These are phyloP conservation scores for Kregervanrija delftensis DNA, from an alignment of 805 yeast species.

Conservation along the genomic window DNA sequence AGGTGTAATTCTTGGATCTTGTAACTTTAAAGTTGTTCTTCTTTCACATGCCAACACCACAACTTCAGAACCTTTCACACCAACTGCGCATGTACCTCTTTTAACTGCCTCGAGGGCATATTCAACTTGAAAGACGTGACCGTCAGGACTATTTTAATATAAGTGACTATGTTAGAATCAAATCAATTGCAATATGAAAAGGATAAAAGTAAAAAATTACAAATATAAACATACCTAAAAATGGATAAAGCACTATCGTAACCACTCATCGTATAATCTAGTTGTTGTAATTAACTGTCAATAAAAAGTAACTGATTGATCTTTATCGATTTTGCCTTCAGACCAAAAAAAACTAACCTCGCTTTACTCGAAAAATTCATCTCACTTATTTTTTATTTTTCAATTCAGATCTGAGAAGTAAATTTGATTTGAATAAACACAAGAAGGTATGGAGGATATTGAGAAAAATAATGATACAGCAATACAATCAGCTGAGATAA, in stretches of 20 bases:
- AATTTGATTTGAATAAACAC: no score
- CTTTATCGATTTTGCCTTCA: no score
- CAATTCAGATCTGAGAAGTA: no score
- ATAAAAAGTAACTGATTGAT: no score
- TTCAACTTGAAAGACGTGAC: conserved; percentile 98
- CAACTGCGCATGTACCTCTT: conserved; percentile 97
- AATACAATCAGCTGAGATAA: no score
- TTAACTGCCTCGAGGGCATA: conserved; percentile 97
- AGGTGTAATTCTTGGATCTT: conserved; percentile 95
- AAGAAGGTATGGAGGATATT: no score
- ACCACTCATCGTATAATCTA: conserved; percentile 69
- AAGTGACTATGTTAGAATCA: neutral
- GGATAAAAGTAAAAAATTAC: neutral
- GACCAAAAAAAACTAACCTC: no score
- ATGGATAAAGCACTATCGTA: conserved; percentile 98
- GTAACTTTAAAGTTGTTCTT: conserved; percentile 89
- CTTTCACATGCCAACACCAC: conserved; percentile 97
- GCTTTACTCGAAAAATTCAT: no score
- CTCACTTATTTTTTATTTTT: no score
- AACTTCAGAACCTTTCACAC: conserved; percentile 81
- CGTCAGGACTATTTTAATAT: conserved; percentile 68
- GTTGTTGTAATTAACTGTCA: neutral
- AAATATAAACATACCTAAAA: conserved; percentile 62
- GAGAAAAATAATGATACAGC: no score
- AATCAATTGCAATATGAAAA: conserved; percentile 1